phyloP scores from a whole-genome alignment of 176 grass and related monocot genomes.

The Phoenix dactylifera region DNA sequence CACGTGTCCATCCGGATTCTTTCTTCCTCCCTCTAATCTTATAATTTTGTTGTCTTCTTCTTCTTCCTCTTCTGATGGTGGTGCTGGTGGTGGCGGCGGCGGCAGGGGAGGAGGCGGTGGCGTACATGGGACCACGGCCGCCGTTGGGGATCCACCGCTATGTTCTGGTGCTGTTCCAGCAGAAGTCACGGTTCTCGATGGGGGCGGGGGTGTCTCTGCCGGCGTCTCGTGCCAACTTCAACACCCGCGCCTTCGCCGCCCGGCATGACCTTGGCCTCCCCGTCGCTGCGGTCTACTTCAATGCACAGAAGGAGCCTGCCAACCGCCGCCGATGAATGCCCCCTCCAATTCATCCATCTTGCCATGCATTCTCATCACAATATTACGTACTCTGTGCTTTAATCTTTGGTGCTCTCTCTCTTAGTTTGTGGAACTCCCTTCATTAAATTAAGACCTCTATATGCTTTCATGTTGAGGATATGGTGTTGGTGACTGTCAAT shows the following conservation, averaged over 20 bases:
- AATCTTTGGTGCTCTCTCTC: too few relatives aligned
- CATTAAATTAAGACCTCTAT: too few relatives aligned
- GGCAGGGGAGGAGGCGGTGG: conserved; percentile 18
- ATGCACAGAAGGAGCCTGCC: conserved; percentile 64
- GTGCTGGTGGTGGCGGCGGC: not conserved
- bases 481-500: too few relatives aligned
- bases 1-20: too few relatives aligned
- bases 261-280: conserved; percentile 58
- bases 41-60: conserved; percentile 9
- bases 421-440: too few relatives aligned
- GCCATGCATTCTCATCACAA: too few relatives aligned
- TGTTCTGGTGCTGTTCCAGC: conserved; percentile 16
- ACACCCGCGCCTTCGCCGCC: conserved; percentile 49
- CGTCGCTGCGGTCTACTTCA: conserved; percentile 75
- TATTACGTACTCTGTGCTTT: too few relatives aligned
- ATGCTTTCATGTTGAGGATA: too few relatives aligned
- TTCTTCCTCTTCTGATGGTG: not conserved
- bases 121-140: conserved; percentile 19
- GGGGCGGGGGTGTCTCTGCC: not conserved
- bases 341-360: too few relatives aligned
- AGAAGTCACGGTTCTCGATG: conserved; percentile 29
- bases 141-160: conserved; percentile 56
- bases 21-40: not conserved
- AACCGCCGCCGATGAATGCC: conserved; percentile 35
- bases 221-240: conserved; percentile 35